These are phyloP conservation scores for Globisporangium nagaii DNA, from an alignment of 352 stramenopile species.

Conservation along the genomic window DNA sequence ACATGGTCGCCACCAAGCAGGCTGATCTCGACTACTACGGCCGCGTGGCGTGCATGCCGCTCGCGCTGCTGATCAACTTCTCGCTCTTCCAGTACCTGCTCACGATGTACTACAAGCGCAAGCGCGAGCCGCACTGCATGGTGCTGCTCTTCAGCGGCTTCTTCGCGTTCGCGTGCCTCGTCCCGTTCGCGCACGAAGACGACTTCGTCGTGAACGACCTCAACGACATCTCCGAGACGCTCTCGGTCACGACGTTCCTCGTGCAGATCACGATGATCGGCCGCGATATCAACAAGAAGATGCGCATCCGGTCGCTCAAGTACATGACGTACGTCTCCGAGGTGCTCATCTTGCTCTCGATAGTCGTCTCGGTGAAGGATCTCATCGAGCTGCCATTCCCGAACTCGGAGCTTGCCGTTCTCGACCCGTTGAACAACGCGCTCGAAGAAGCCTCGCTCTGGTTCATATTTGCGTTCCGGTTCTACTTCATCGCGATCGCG, in stretches of 20 bases:
- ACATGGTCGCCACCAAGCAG: no score
- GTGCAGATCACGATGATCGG: constrained; percentile 33
- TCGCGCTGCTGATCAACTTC: constrained; percentile 37
- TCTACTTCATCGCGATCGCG: constrained; percentile 19
- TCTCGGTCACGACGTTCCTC: constrained; percentile 23
- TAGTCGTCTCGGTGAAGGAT: constrained; percentile 7
- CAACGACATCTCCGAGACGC: constrained; percentile 34
- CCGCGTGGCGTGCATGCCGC: constrained; percentile 7
- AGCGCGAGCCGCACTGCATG: constrained; percentile 8
- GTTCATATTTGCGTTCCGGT: constrained; percentile 32
- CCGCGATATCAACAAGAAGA: constrained; percentile 22
- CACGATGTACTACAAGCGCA: constrained; percentile 22
- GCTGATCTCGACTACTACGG: not conserved
- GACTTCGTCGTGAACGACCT: constrained; percentile 10
- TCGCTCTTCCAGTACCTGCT: constrained; percentile 34
- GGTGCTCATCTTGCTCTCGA: constrained; percentile 9
- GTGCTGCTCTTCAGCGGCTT: constrained; percentile 16
- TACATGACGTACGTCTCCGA: constrained; percentile 5
- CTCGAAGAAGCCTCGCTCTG: constrained; percentile 22
- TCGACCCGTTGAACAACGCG: constrained; percentile 16
- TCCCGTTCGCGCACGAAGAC: constrained; percentile 14
- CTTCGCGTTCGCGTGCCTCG: constrained; percentile 15
- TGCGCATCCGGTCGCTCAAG: constrained; percentile 17
- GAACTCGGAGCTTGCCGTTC: not conserved
- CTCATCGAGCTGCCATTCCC: constrained; percentile 7